Percentiles rank a stretch among this genome's conserved stretches.
phyloP scores from a whole-genome alignment of 177 flowering plant genomes.

The Tripterygium wilfordii region DNA sequence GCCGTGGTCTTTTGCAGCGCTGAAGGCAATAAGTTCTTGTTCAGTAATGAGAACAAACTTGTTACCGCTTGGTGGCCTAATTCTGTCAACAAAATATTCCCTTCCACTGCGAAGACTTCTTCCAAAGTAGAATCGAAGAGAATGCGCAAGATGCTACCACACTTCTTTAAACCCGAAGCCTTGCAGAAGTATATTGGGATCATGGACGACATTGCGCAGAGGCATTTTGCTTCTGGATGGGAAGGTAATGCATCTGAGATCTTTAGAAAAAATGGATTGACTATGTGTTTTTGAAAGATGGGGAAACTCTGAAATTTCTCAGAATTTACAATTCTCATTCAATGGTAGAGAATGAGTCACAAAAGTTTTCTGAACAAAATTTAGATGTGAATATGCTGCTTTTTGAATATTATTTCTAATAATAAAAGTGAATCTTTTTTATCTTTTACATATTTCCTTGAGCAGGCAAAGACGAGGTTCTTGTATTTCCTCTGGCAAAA shows the following conservation, averaged over 20 bases:
- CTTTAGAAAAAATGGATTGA: no score
- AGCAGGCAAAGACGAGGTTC: constrained; percentile 8
- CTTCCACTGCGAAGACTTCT: constrained; percentile 20
- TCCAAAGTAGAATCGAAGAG: constrained; percentile 31
- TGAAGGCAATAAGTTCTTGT: constrained; percentile 48
- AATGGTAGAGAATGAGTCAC: no score
- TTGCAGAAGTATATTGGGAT: constrained; percentile 24
- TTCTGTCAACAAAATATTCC: constrained; percentile 45
- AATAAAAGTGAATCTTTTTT: no score
- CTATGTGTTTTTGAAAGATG: no score
- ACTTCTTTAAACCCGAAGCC: constrained; percentile 37
- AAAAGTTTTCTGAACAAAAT: no score
- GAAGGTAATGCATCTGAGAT: no score
- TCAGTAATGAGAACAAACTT: constrained; percentile 55
- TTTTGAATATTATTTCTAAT: no score
- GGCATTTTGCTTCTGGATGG: constrained; percentile 28
- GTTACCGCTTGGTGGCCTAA: constrained; percentile 54
- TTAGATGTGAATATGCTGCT: no score
- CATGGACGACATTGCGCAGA: constrained; percentile 33
- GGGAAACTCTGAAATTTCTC: no score
- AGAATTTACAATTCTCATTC: no score
- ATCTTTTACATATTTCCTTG: no score
- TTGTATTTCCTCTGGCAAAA: constrained; percentile 24
- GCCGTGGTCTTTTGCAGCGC: constrained; percentile 41
- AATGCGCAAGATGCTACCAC: constrained; percentile 30